Base-by-base conservation (phyloP, 441 rosid genomes). In the Biscutella auriculata region DNA sequence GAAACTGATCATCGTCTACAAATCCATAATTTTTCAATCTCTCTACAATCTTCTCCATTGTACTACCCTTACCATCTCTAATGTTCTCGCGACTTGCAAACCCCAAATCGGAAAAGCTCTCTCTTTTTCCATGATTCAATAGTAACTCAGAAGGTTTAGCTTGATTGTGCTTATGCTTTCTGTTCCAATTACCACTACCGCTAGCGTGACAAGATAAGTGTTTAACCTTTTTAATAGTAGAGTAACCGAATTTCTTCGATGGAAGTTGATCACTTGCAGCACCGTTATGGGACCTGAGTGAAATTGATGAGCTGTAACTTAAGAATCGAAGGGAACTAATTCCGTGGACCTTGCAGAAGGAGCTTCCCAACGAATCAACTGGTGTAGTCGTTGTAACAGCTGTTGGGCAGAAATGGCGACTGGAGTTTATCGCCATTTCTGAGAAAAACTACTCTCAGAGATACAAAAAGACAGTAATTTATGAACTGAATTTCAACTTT, bases 11-110 rank as follows among this genome's bases (percentile, higher is more conserved):
- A 29, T 65, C 84, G 4, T 81, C 88, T 35, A 82, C 48, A 27
- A 77, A 84, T 41, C 95, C 93, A 45, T 72, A 69, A 55, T 72
- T 83, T 80, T 78, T 88, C 82, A 92, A 63, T 52, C 72, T 88
- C 76, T 86, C 87, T 23, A 92, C 82, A 64, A 92, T 86, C 73
- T 47, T 88, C 57, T 82, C 82, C 98, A 92, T 88, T 28, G 94
- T 86, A 64, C 71, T 83, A 53, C 79, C 23, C 23, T 19, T 71
- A 2, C 77, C 60, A 30, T 66, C 71, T 1, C 76, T 63, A 40
- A n/a, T 41, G 1, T 54, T 44, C 49, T 61, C 62, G 53, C 68
- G 53, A 33, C 71, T 63, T 4, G 49, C 46, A 35, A 55, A 40
- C 56, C 72, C 73, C 41, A 64, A 57, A 64, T 41, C 73, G 9